Evolutionary conservation across 202 grass and related monocot genomes (phyloP), one percentile per base, ranked within the genome.

Genomic region (Eragrostis tef): DNA sequence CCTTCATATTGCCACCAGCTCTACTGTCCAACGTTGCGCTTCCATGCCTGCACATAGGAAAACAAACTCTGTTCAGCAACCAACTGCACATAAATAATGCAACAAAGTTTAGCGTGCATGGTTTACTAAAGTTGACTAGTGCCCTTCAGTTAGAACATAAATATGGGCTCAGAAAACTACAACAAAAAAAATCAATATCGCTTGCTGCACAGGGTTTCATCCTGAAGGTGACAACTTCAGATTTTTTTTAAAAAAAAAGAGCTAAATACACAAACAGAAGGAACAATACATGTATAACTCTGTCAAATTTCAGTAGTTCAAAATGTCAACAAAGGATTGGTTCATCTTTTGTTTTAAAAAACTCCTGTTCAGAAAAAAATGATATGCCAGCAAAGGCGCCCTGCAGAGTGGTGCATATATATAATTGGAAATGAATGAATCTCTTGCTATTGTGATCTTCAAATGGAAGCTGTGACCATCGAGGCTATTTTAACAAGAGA

Each of bases 1-100:
- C 94, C 90, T 87, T 94, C 92, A 94, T 94, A 81, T 91, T 91
- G 54, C 92, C 95, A 85, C 95, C 95, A 81, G 79, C 49, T 78
- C 39, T 86, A 81, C 22, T 83, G 77, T 98, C 95, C 82, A 98
- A 71, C 24, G 74, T 57, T 75, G 92, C 90, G 81, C 92, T 98
- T 74, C 92, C 95, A 83, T 95, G 85, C 70, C 92, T 98, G 82
- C 22, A 67, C 85, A 86, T 70, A 43, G 47, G 26, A 79, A 69
- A 54, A 73, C 73, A 80, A 73, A 58, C 14, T 50, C 4, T 67
- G 34, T 69, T 57, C 48, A 62, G 43, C 47, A 56, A 59, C 41
- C 36, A 62, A 58, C 57, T 70, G 54, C 15, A 41, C 66, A 41
- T 59, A 78, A 25, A 46, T 22, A 29, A 7, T 50, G 20, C 31